Base-by-base conservation (phyloP, 2,329 filamentous ascomycete genomes). In the Neocatenulostroma microsporum region DNA sequence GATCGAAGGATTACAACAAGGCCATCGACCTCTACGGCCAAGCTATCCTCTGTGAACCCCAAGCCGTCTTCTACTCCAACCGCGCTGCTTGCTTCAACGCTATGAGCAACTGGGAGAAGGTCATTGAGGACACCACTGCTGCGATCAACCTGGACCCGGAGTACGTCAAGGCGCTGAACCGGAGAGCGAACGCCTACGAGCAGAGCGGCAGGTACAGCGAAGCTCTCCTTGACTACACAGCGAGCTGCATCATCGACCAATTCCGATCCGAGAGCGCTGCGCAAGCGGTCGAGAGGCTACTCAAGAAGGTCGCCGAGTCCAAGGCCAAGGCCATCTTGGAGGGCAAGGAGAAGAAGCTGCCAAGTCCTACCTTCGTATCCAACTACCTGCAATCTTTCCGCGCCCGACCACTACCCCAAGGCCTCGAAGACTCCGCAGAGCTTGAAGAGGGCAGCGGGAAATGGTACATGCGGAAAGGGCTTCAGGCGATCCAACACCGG, bases 351-450 rank as follows among this genome's bases (percentile, higher is more conserved):
- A 83, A 86, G 68, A 89, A 85, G 67, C 75, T 98, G 34, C 91
- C 91, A 14, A 95, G 88, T 64, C 83, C 91, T 20, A 95, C 88
- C 10, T 98, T 96, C 53, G 88, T 98, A 49, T 86, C 87, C 58
- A 98, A 98, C 72, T 98, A 98, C 64, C 81, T 98, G 21, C 89
- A 96, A 68, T 96, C 89, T 69, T 98, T 98, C 82, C 83, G 91
- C 42, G 72, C 80, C 41, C 84, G 83, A 68, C 72, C 78, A 31
- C 75, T 85, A 2, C 89, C 91, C 3, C 77, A 72, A 44, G 89
- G 86, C 10, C 70, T 98, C 35, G 87, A 89, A 42, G 85, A 93
- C 50, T 74, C 78, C 6, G 78, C 72, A n/a, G 85, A 94, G 48
- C 64, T 95, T 32, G 66, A 77, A 27, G 78, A 88, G 51, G 78